phyloP scores from a whole-genome alignment of 2,329 filamentous ascomycete genomes.

The Tolypocladium cylindrosporum region DNA sequence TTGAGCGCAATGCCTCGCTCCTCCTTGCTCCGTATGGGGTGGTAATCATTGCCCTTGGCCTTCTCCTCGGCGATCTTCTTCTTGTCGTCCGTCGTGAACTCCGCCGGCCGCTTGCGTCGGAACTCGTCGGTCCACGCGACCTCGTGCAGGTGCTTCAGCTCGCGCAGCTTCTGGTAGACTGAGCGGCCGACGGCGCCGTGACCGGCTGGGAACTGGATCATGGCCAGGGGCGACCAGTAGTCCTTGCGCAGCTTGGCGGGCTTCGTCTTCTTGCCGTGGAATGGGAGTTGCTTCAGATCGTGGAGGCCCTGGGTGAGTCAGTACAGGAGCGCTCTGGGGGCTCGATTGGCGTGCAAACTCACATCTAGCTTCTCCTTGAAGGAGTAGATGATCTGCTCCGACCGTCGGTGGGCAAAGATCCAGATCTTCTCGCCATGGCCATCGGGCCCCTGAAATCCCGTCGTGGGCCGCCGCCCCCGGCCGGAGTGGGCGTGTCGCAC shows the following conservation, averaged over 20 bases:
- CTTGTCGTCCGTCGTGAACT: conserved; percentile 22
- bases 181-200: conserved; percentile 44
- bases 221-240: conserved; percentile 53
- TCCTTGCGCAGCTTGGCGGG: conserved; percentile 55
- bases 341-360: conserved; percentile 10
- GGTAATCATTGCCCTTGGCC: conserved; percentile 20
- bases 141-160: conserved; percentile 54
- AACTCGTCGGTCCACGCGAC: conserved; percentile 46
- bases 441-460: conserved; percentile 17
- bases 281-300: conserved; percentile 48
- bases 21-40: conserved; percentile 22
- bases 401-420: conserved; percentile 40
- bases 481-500: conserved; percentile 26
- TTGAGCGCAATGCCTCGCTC: conserved; percentile 44
- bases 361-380: conserved; percentile 36
- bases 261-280: conserved; percentile 58
- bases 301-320: conserved; percentile 23
- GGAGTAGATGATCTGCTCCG: conserved; percentile 44
- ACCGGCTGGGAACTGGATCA: conserved; percentile 46
- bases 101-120: conserved; percentile 25
- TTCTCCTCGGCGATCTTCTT: conserved; percentile 20
- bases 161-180: conserved; percentile 53
- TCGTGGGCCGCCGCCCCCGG: conserved; percentile 10
- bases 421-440: conserved; percentile 49
- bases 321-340: not conserved